Conservation (phyloP, 1,284 basidiomycete genomes). For the Cryptococcus hybrid region DNA sequence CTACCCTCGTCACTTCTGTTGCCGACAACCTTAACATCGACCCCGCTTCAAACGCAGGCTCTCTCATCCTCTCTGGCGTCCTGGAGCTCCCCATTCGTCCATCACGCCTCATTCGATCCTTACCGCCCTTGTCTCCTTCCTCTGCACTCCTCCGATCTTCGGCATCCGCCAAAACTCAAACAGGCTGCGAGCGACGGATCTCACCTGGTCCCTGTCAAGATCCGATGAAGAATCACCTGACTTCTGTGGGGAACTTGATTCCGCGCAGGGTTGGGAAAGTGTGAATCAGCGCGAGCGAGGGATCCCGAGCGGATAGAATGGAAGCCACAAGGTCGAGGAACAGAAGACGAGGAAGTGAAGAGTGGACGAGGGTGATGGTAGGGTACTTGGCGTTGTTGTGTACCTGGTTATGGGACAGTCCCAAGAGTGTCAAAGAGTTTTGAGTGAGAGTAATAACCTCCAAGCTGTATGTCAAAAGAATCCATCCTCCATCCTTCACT, state of each 20-base stretch:
- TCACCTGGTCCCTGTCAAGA: no score
- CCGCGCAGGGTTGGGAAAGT: no score
- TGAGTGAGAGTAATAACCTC: constrained; percentile 82
- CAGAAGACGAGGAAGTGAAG: no score
- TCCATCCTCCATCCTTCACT: neutral
- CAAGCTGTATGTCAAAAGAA: constrained; percentile 66
- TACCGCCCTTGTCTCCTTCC: constrained; percentile 56
- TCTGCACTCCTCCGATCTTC: no score
- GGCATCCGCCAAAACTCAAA: no score
- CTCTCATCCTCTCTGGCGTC: constrained; percentile 54
- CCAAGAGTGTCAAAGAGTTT: constrained; percentile 82
- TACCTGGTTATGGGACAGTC: constrained; percentile 98
- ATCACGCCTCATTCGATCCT: constrained; percentile 50
- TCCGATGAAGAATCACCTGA: no score
- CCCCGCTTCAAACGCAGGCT: constrained; percentile 50
- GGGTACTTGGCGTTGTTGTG: constrained; percentile 79
- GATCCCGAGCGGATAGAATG: no score
- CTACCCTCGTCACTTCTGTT: constrained; percentile 36
- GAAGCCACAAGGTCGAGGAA: no score
- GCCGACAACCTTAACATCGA: constrained; percentile 28
- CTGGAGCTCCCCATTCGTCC: constrained; percentile 45
- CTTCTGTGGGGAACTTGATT: no score
- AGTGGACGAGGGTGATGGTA: constrained; percentile 87
- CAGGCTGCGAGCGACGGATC: no score
- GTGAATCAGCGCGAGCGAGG: no score